phyloP scores from a whole-genome alignment of 169 alveolate genomes.

The Plasmodium malariae region DNA sequence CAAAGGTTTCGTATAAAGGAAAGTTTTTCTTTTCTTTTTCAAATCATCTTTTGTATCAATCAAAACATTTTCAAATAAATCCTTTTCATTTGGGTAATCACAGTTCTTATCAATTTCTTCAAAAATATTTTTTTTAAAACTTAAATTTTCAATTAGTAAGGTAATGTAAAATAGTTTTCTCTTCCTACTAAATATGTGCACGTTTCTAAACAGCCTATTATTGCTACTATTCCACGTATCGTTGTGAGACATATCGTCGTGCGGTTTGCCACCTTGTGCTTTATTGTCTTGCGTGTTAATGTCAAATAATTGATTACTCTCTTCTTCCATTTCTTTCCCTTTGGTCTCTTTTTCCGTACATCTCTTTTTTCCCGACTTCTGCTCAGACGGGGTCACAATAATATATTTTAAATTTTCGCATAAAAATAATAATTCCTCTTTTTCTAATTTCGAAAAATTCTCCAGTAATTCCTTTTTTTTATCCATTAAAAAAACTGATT shows the following conservation, averaged over 20 bases:
- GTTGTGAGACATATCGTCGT: not conserved
- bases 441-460: constrained; percentile 41
- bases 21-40: constrained; percentile 38
- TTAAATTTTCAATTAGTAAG: constrained; percentile 56
- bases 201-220: not conserved
- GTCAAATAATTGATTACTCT: not conserved
- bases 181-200: constrained; percentile 20
- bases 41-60: constrained; percentile 68
- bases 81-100: constrained; percentile 76
- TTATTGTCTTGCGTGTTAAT: not conserved
- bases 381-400: not conserved
- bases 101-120: constrained; percentile 71
- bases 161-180: constrained; percentile 51
- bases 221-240: not conserved
- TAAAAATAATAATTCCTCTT: constrained; percentile 30
- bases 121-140: constrained; percentile 61
- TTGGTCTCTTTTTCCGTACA: not conserved
- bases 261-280: not conserved
- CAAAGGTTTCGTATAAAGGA: constrained; percentile 82
- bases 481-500: constrained; percentile 75
- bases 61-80: constrained; percentile 60
- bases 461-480: constrained; percentile 54
- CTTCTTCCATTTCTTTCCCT: not conserved
- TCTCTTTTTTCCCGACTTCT: not conserved
- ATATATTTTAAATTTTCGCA: constrained; percentile 53